Evolutionary conservation across 2,329 filamentous ascomycete genomes (phyloP), one percentile per base, ranked within the genome.

Genomic region (Boeremia lycopersici): DNA sequence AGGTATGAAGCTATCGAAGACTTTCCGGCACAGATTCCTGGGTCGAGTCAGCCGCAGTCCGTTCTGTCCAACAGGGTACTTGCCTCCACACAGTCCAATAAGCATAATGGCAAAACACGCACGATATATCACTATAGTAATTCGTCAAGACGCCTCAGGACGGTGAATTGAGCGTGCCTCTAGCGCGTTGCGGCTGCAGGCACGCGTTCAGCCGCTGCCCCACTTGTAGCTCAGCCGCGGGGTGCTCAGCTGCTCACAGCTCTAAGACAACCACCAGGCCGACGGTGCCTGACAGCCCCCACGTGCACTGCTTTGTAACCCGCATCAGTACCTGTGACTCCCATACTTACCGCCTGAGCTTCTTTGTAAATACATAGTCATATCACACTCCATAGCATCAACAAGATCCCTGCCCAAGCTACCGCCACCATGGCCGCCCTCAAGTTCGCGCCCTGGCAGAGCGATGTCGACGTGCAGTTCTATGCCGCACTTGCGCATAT

Each of bases 391-490:
- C 35, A 34, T 39, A 29, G 30, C 48, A 33, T 44, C 43, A 39
- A 41, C 44, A 28, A 38, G 36, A 34, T 43, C 48, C 34, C 45
- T 48, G 23, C 48, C 33, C 36, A 30, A 46, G 47, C 39, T 26
- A 15, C 30, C 10, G 26, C 39, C 58, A 65, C 54, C 52, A 78
- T 77, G 75, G 63, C 77, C 8, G 71, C 75, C 17, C 69, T 90
- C 74, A 86, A 88, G 79, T 99, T 93, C 76, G 91, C 91, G 57
- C 89, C 93, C 1, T 98, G 96, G 81, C 86, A 88, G 35, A 96
- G 93, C 43, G 91, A 97, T 77, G 92, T 98, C 71, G 95, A 99
- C 74, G 83, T 98, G 38, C 91, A 92, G 39, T 99, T 99, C 77
- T 99, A 97, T 74, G 89, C 90, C 40, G 88, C 91, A 5, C 85